These are phyloP conservation scores for Macaranga tanarius DNA, from an alignment of 441 rosid genomes.

Conservation along the genomic window DNA sequence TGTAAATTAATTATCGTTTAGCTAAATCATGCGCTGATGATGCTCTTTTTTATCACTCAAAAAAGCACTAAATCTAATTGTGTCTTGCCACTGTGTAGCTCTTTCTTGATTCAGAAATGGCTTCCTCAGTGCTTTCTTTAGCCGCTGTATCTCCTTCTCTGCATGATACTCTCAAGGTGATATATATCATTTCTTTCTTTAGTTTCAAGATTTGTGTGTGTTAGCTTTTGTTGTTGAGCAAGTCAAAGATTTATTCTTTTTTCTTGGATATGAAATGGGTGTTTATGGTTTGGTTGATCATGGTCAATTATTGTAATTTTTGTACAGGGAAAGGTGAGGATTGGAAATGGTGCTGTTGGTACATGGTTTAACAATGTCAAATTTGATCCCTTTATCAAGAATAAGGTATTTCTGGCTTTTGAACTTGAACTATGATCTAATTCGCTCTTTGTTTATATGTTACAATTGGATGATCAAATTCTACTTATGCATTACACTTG, in stretches of 20 bases:
- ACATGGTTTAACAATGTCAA: slow-evolving; percentile 33
- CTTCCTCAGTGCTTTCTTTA: slow-evolving; percentile 62
- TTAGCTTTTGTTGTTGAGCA: background rate
- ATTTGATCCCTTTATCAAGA: slow-evolving; percentile 38
- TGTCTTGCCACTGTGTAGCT: background rate
- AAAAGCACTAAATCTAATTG: no score
- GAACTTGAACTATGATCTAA: background rate
- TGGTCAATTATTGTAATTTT: slow-evolving; percentile 3
- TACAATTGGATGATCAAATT: no score
- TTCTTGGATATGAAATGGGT: background rate
- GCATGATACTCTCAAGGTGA: slow-evolving; percentile 58
- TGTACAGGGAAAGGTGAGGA: slow-evolving; percentile 57
- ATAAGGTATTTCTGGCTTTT: slow-evolving; percentile 41
- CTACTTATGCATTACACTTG: no score
- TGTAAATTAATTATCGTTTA: no score
- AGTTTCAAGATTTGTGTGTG: no score
- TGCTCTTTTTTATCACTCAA: background rate
- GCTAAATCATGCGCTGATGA: no score
- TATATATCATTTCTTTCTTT: no score
- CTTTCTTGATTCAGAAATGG: slow-evolving; percentile 35
- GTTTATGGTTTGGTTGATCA: slow-evolving; percentile 14
- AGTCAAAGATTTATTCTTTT: background rate
- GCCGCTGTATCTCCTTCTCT: slow-evolving; percentile 50
- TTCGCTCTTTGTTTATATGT: no score
- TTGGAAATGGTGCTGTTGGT: slow-evolving; percentile 40